Evolutionary conservation across 2,329 filamentous ascomycete genomes (phyloP).

Genomic region (Penicillium verrucosum): DNA sequence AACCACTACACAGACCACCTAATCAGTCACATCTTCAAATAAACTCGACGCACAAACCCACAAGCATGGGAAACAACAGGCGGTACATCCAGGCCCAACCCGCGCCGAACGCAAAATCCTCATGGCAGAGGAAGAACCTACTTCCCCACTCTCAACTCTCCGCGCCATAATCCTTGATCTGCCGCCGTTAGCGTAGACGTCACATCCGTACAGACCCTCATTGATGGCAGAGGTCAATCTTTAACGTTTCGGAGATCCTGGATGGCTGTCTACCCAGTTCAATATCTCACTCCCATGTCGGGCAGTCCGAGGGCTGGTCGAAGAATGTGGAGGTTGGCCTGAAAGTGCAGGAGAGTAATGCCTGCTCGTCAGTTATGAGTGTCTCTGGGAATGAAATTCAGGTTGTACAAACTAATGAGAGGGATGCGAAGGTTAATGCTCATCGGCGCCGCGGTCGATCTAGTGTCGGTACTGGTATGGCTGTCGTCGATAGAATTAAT

Average conservation of each 20-base stretch:
- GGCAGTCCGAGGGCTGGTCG: neutral
- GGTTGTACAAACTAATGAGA: neutral
- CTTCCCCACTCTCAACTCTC: slow-evolving; percentile 59
- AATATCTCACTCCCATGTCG: neutral
- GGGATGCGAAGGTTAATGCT: neutral
- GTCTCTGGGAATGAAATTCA: neutral
- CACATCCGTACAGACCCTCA: slow-evolving; percentile 81
- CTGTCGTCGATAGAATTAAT: slow-evolving; percentile 73
- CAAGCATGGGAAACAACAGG: slow-evolving; percentile 61
- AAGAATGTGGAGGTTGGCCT: neutral
- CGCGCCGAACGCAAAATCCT: slow-evolving; percentile 45
- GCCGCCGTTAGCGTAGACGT: slow-evolving; percentile 86
- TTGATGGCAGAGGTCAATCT: slow-evolving; percentile 45
- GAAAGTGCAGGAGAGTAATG: neutral
- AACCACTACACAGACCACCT: slow-evolving; percentile 79
- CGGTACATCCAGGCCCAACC: slow-evolving; percentile 71
- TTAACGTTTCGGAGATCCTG: slow-evolving; percentile 1
- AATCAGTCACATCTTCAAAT: slow-evolving; percentile 59
- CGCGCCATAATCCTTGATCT: slow-evolving; percentile 88
- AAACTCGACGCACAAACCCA: slow-evolving; percentile 70
- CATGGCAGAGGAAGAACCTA: slow-evolving; percentile 40
- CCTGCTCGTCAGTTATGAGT: neutral
- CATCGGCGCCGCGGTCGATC: neutral
- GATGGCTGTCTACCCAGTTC: neutral
- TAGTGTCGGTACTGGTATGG: slow-evolving; percentile 59